Evolutionary conservation across 169 alveolate genomes (phyloP).

Genomic region (Eimeria zaria): DNA sequence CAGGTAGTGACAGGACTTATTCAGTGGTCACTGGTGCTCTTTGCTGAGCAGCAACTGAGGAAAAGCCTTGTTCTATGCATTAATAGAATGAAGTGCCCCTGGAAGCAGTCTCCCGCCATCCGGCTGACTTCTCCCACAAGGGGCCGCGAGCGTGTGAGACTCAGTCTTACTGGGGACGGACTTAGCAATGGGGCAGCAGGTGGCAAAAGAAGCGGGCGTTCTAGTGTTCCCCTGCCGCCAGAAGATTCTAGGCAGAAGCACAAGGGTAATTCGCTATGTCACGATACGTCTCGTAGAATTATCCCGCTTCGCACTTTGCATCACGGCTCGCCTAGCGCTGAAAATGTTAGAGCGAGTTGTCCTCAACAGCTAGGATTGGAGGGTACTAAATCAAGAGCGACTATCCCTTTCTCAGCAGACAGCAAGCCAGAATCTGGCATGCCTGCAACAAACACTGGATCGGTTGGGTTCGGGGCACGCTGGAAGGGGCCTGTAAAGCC

Average conservation of each 20-base stretch:
- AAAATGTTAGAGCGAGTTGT: not conserved
- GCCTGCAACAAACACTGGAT: not conserved
- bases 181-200: not conserved
- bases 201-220: not conserved
- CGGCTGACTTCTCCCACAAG: not conserved
- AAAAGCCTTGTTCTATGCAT: not conserved
- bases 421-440: not conserved
- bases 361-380: not conserved
- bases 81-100: conserved; percentile 14
- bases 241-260: not conserved
- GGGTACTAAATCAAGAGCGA: not conserved
- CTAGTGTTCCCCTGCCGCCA: conserved; percentile 13
- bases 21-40: conserved; percentile 5
- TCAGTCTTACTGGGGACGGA: conserved; percentile 25
- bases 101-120: not conserved
- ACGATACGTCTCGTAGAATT: not conserved
- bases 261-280: not conserved
- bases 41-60: not conserved
- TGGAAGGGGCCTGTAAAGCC: not conserved
- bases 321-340: not conserved
- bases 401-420: not conserved
- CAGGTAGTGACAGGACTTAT: not conserved
- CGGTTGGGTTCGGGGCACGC: not conserved
- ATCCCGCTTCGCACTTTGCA: not conserved
- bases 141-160: conserved; percentile 22